phyloP scores from a whole-genome alignment of 169 alveolate species.

The Babesia microti region DNA sequence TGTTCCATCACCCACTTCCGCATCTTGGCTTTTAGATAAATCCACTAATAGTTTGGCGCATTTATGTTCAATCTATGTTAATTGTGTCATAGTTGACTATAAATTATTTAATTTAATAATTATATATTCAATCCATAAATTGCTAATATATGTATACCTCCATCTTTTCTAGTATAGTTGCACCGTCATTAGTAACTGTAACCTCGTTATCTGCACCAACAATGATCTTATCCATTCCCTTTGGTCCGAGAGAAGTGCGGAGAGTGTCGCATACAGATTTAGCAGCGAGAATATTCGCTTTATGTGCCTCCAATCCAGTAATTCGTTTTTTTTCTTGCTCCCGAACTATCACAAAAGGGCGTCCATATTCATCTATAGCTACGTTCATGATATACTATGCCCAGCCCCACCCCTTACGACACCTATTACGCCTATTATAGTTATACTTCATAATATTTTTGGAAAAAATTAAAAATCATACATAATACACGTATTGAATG shows the following conservation, averaged over 20 bases:
- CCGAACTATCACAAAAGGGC: slow-evolving; percentile 92
- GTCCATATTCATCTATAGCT: slow-evolving; percentile 96
- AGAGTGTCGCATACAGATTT: slow-evolving; percentile 88
- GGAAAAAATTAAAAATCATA: no score
- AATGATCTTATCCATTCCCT: slow-evolving; percentile 99
- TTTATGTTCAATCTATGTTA: slow-evolving; percentile 81
- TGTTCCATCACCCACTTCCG: slow-evolving; percentile 99
- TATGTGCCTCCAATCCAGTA: slow-evolving; percentile 95
- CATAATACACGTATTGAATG: no score
- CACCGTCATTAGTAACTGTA: slow-evolving; percentile 95
- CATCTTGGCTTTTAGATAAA: slow-evolving; percentile 94
- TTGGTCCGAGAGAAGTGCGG: slow-evolving; percentile 96
- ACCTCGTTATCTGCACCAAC: slow-evolving; percentile 97
- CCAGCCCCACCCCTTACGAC: no score
- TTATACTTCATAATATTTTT: no score
- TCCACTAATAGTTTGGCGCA: slow-evolving; percentile 97
- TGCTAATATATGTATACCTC: slow-evolving; percentile 60
- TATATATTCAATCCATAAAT: slow-evolving; percentile 1
- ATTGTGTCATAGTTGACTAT: slow-evolving; percentile 1
- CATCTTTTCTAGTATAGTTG: slow-evolving; percentile 89
- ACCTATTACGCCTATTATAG: no score
- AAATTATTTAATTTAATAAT: not conserved
- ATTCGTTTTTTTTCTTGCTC: slow-evolving; percentile 92
- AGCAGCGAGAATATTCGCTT: slow-evolving; percentile 96
- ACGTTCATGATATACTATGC: slow-evolving; percentile 73